A percentile compares a stretch with the other conserved stretches of the same genome.
phyloP scores from a whole-genome alignment of 306 rosid species.

The Calophaca sinica region DNA sequence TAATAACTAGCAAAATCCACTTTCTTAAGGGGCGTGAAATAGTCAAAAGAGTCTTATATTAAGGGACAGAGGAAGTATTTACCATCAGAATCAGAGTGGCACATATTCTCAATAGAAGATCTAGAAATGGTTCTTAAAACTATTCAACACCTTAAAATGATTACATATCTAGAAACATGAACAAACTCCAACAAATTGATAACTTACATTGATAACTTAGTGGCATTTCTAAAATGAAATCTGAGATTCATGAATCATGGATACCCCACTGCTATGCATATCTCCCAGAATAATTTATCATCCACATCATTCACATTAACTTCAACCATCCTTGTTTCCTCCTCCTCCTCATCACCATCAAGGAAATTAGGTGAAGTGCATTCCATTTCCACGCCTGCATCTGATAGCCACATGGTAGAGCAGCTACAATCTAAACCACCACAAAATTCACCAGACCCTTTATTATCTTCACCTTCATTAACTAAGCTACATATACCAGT shows the following conservation, averaged over 20 bases:
- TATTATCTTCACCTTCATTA: slow-evolving; percentile 41
- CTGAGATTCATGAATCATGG: slow-evolving; percentile 40
- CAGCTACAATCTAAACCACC: slow-evolving; percentile 21
- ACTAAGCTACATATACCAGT: slow-evolving; percentile 13
- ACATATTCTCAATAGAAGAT: background rate
- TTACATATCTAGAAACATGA: background rate
- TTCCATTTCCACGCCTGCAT: slow-evolving; percentile 19
- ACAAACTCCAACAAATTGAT: slow-evolving; percentile 19
- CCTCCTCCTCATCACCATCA: slow-evolving; percentile 50
- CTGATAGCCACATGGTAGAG: slow-evolving; percentile 27
- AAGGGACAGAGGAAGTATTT: too few relatives aligned
- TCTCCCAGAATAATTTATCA: slow-evolving; percentile 69
- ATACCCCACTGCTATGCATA: slow-evolving; percentile 63
- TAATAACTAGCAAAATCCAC: too few relatives aligned
- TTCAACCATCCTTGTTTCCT: slow-evolving; percentile 38
- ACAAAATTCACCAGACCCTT: slow-evolving; percentile 21
- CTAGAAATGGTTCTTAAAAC: slow-evolving; percentile 3
- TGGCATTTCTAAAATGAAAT: slow-evolving; percentile 5
- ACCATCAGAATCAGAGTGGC: background rate
- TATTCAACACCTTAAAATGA: background rate
- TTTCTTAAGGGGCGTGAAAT: too few relatives aligned
- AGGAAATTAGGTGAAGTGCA: slow-evolving; percentile 36
- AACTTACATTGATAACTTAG: slow-evolving; percentile 9
- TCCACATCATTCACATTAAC: slow-evolving; percentile 49
- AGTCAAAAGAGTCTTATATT: too few relatives aligned